phyloP scores from a whole-genome alignment of 2,329 filamentous ascomycete species.

The Curvularia verruculosa region DNA sequence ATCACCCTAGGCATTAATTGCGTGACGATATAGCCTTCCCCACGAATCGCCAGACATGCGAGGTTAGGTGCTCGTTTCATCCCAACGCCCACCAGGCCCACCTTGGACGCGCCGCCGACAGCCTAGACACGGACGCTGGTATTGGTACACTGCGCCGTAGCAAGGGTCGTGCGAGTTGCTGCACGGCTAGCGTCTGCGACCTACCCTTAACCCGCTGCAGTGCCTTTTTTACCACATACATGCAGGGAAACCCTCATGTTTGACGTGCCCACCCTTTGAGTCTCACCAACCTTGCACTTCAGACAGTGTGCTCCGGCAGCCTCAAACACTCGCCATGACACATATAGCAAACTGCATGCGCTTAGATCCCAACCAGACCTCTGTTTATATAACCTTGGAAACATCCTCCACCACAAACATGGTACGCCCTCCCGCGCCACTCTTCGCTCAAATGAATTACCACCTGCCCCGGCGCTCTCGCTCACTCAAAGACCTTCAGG shows the following conservation, averaged over 20 bases:
- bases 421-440: constrained; percentile 36
- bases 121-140: constrained; percentile 44
- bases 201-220: constrained; percentile 47
- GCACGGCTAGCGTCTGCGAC: constrained; percentile 45
- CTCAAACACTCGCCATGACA: constrained; percentile 50
- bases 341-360: constrained; percentile 54
- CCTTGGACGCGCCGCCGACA: constrained; percentile 43
- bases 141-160: constrained; percentile 40
- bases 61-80: constrained; percentile 48
- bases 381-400: constrained; percentile 49
- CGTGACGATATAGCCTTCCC: constrained; percentile 40
- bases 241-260: constrained; percentile 51
- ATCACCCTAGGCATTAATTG: constrained; percentile 34
- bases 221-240: constrained; percentile 40
- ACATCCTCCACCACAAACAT: constrained; percentile 39
- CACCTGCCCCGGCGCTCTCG: constrained; percentile 42
- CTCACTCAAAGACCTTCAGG: constrained; percentile 46
- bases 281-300: constrained; percentile 49
- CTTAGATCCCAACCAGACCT: constrained; percentile 38
- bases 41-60: constrained; percentile 50
- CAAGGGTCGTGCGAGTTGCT: constrained; percentile 41
- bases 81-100: constrained; percentile 39
- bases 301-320: constrained; percentile 44
- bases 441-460: constrained; percentile 39
- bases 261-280: constrained; percentile 49